phyloP scores from a whole-genome alignment of 2,329 filamentous ascomycete genomes.

The Penicillium sp. region DNA sequence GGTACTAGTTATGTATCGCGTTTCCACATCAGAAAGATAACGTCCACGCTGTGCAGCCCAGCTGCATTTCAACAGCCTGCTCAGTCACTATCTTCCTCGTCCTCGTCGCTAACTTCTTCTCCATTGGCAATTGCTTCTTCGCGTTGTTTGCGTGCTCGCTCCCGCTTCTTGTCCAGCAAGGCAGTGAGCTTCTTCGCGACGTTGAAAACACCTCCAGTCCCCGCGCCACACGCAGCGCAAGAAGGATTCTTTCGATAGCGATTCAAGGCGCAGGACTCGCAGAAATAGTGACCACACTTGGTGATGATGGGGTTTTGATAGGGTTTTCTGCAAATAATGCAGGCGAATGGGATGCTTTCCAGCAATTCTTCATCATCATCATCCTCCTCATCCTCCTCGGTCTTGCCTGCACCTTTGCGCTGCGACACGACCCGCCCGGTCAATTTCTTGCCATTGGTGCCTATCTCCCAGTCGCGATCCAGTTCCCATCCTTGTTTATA shows the following conservation, averaged over 20 bases:
- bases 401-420: slow-evolving; percentile 41
- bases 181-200: slow-evolving; percentile 76
- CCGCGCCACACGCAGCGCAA: slow-evolving; percentile 78
- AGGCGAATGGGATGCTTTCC: slow-evolving; percentile 82
- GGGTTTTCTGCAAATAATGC: slow-evolving; percentile 73
- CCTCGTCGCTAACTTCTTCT: slow-evolving; percentile 48
- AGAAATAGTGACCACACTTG: slow-evolving; percentile 94
- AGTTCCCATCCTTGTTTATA: slow-evolving; percentile 92
- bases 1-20: too few relatives aligned
- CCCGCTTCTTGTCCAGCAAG: slow-evolving; percentile 66
- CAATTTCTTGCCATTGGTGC: slow-evolving; percentile 56
- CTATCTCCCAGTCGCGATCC: slow-evolving; percentile 87
- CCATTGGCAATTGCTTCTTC: slow-evolving; percentile 51
- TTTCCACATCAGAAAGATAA: background rate
- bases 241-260: slow-evolving; percentile 80
- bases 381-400: slow-evolving; percentile 49
- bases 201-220: slow-evolving; percentile 88
- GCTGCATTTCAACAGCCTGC: slow-evolving; percentile 5
- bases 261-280: slow-evolving; percentile 80
- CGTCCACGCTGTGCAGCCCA: slow-evolving; percentile 5
- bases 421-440: slow-evolving; percentile 49
- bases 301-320: slow-evolving; percentile 81
- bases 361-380: slow-evolving; percentile 66
- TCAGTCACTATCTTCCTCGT: slow-evolving; percentile 28
- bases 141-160: slow-evolving; percentile 52